phyloP scores from a whole-genome alignment of 495 filamentous ascomycete species.

The Melanomma pulvis-pyrius region DNA sequence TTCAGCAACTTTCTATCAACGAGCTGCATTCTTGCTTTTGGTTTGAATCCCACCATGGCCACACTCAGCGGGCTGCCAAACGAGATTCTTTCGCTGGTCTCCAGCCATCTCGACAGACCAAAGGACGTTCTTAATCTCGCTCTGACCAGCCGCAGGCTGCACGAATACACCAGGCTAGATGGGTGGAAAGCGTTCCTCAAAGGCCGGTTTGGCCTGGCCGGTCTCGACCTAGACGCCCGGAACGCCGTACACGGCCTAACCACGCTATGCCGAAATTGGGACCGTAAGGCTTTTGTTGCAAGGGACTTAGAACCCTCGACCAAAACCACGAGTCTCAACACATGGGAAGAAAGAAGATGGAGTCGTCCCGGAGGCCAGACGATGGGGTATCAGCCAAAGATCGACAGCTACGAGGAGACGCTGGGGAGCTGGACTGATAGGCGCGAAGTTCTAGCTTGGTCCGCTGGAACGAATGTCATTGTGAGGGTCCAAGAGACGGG shows the following conservation, averaged over 20 bases:
- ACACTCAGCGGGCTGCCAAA: slow-evolving; percentile 58
- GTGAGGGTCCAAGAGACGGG: slow-evolving; percentile 49
- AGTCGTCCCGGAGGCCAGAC: slow-evolving; percentile 56
- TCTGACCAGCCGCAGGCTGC: slow-evolving; percentile 54
- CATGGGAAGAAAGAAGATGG: slow-evolving; percentile 37
- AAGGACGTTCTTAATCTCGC: slow-evolving; percentile 53
- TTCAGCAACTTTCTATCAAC: neutral
- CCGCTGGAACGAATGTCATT: slow-evolving; percentile 62
- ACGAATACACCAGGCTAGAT: slow-evolving; percentile 55
- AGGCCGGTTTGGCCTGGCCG: slow-evolving; percentile 51
- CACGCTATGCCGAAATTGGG: slow-evolving; percentile 61
- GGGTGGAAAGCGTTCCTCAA: slow-evolving; percentile 63
- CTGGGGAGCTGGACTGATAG: slow-evolving; percentile 56
- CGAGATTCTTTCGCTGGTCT: slow-evolving; percentile 63
- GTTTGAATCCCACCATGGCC: neutral
- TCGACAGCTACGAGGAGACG: slow-evolving; percentile 62
- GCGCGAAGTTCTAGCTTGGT: slow-evolving; percentile 62
- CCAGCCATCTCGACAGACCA: slow-evolving; percentile 57
- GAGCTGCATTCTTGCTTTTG: neutral
- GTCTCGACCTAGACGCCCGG: slow-evolving; percentile 52
- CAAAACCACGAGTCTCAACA: slow-evolving; percentile 32
- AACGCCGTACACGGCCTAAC: slow-evolving; percentile 61
- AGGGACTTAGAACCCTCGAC: slow-evolving; percentile 54
- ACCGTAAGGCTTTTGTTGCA: slow-evolving; percentile 61
- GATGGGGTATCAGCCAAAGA: slow-evolving; percentile 63